Conservation (phyloP, 345 rosid genomes). For the Eucalyptus dawsonii region DNA sequence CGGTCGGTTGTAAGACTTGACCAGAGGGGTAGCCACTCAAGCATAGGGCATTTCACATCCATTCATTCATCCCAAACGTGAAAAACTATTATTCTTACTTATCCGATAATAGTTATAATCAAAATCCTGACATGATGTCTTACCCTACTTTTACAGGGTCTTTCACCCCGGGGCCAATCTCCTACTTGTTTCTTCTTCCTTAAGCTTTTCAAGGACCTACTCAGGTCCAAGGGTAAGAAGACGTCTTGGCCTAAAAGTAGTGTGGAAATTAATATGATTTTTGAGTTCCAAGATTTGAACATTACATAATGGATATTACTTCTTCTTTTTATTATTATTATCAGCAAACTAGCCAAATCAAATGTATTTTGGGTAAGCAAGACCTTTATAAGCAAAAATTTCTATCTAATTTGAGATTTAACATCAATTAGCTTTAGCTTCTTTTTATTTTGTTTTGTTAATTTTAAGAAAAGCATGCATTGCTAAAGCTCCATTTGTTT, state of each 20-base stretch:
- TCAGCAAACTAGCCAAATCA: background rate
- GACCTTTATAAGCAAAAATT: background rate
- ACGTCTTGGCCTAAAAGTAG: background rate
- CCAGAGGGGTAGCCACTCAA: too few relatives aligned
- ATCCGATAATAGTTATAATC: accelerated
- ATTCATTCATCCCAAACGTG: background rate
- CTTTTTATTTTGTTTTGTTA: background rate
- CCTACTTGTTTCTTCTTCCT: background rate
- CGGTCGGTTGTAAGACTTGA: too few relatives aligned
- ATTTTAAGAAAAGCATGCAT: background rate
- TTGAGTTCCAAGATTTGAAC: background rate
- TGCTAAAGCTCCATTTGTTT: background rate
- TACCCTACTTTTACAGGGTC: background rate
- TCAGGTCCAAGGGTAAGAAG: background rate
- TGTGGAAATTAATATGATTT: background rate
- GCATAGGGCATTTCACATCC: background rate
- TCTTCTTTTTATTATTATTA: background rate
- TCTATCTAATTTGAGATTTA: background rate
- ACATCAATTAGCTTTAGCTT: background rate
- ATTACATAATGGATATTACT: background rate
- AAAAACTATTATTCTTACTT: accelerated
- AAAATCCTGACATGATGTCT: accelerated
- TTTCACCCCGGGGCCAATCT: accelerated
- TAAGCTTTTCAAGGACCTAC: background rate
- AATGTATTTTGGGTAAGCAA: background rate